Evolutionary conservation across 345 rosid genomes (phyloP), one percentile per base, ranked within the genome.

Genomic region (Citrus mangshanensis): DNA sequence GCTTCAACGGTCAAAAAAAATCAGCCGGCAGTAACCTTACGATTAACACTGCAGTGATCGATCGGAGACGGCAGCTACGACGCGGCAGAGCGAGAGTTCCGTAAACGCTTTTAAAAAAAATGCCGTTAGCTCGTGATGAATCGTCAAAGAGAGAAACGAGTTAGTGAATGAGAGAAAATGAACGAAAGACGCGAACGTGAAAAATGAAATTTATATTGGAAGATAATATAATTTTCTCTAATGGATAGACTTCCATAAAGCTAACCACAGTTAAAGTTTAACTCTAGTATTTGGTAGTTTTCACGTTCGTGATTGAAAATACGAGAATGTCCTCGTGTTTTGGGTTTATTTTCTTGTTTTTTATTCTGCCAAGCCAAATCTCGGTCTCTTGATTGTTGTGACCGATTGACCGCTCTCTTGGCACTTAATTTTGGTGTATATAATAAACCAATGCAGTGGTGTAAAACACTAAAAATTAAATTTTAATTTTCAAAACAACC

Each of bases 221-320:
- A 30, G 24, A 71, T 4, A 18, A 54, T 22, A 54, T 5, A 54
- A 18, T 54, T 21, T 22, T 62, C 69, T 30, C 70, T 9, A 63
- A 18, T 67, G 66, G 78, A 46, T 66, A 60, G 79, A 70, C 72
- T 74, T 64, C 38, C 56, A n/a, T 12, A 56, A 27, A 46, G 37
- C 1, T 77, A 60, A 80, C 79, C 79, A 67, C 74, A 21, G 87
- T 87, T 81, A 70, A 28, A 6, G 72, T 61, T 82, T 81, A 87
- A 87, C 85, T 72, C 71, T 49, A 62, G 78, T 75, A 32, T 13
- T 72, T 64, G 77, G 80, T 68, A 78, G 54, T 71, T 84, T 63
- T 72, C 28, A 27, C 55, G 27, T 68, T 46, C 22, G 34, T 8
- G 14, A 1, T 0, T 6, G 34, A n/a, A 60, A 55, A 79, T 77